Base-by-base conservation (phyloP, 495 filamentous ascomycete species). In the Podospora pseudopauciseta region DNA sequence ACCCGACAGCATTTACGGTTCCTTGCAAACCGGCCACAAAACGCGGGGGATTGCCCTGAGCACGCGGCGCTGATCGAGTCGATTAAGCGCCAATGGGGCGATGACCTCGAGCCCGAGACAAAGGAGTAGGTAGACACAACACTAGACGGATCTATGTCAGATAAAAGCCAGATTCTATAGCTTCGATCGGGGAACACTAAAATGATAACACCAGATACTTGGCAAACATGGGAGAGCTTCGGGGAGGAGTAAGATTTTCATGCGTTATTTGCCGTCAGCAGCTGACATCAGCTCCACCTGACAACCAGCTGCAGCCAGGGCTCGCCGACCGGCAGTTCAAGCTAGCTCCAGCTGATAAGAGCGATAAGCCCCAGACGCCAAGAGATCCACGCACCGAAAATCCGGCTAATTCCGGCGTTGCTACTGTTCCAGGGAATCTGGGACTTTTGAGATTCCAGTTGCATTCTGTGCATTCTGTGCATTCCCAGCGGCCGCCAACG, bases 361-460 rank as follows among this genome's bases (percentile, higher is more conserved):
- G 15, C 39, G 39, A 49, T 49, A 49, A 49, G 39, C 39, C 39
- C 39, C 39, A 49, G 5, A 49, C 9, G 39, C 39, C 39, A 49
- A 49, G 39, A 49, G 39, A 49, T 49, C 39, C 56, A 2, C 23
- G 5, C 26, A 16, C 56, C 27, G n/a, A 18, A 34, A n/a, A 19
- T 2, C 30, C 60, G 60, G 60, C 53, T 66, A 66, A 66, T 59
- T 59, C 64, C 64, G 64, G 64, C 64, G 0, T 58, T 59, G 54
- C 16, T 3, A 15, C 16, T 5, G 39, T 5, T 57, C 26, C 54
- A 1, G 56, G 32, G 54, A 61, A 67, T 28, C 56, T 20, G 57
- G 28, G 44, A n/a, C 65, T 49, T 2, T 49, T 0, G 39, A 49
- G 6, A 49, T 49, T 49, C 23, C 23, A 23, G 23, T 23, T 15